Percentiles rank a stretch among this genome's conserved stretches.
Conservation (phyloP, 78 protist genomes). For the Dictyostelium citrinum region DNA sequence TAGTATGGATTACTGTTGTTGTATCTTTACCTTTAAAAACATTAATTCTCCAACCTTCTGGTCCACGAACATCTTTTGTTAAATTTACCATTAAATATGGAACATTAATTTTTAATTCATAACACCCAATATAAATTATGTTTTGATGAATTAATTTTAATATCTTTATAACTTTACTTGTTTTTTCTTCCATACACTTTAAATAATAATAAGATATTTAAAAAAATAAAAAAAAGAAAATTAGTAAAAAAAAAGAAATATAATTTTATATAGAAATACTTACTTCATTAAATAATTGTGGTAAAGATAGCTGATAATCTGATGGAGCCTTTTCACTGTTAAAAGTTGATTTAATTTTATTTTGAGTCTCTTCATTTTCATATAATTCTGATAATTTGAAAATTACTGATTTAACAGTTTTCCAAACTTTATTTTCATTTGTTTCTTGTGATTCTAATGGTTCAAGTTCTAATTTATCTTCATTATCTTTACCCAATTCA, state of each 20-base stretch:
- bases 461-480: slow-evolving; percentile 8
- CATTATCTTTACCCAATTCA: not conserved
- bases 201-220: not conserved
- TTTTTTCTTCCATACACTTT: slow-evolving; percentile 12
- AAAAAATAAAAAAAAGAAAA: not conserved
- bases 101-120: slow-evolving; percentile 26
- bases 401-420: not conserved
- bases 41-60: slow-evolving; percentile 40
- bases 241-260: not conserved
- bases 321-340: not conserved
- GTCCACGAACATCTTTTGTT: slow-evolving; percentile 58
- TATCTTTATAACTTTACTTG: slow-evolving; percentile 20
- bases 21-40: slow-evolving; percentile 1
- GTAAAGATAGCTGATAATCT: slow-evolving; percentile 23
- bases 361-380: not conserved
- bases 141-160: slow-evolving; percentile 54
- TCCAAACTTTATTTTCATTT: slow-evolving; percentile 11
- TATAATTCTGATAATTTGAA: not conserved
- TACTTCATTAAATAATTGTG: slow-evolving; percentile 3
- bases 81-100: slow-evolving; percentile 24
- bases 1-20: slow-evolving; percentile 18
- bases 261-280: not conserved
- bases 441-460: not conserved
- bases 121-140: slow-evolving; percentile 56
- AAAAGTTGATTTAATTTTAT: not conserved